Percentiles rank a stretch among this genome's conserved stretches.
These are phyloP conservation scores for Corchorus capsularis DNA, from an alignment of 345 rosid genomes.

Conservation along the genomic window DNA sequence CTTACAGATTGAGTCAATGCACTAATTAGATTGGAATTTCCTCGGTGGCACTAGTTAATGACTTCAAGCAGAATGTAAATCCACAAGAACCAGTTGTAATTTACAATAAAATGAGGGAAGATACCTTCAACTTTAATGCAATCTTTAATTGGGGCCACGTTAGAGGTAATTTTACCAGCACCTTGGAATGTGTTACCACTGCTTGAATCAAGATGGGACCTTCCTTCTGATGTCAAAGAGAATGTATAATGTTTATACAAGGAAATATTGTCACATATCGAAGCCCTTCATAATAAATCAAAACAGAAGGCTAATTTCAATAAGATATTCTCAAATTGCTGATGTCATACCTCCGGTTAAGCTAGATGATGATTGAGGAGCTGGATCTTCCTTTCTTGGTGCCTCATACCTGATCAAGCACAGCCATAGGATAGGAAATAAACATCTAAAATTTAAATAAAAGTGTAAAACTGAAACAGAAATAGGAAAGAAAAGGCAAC, in stretches of 20 bases:
- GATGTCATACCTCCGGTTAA: constrained; percentile 46
- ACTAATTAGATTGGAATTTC: background rate
- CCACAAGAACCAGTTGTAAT: background rate
- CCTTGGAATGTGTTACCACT: constrained; percentile 29
- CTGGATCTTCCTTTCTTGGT: constrained; percentile 48
- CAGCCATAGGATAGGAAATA: constrained; percentile 20
- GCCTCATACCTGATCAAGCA: constrained; percentile 53
- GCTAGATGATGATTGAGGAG: constrained; percentile 46
- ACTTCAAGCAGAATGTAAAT: background rate
- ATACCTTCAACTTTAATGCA: constrained; percentile 72
- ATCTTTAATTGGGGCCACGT: constrained; percentile 51
- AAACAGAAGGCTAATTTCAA: constrained; percentile 6
- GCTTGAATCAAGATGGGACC: constrained; percentile 37
- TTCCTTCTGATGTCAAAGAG: constrained; percentile 27
- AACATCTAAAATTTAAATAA: constrained; percentile 5
- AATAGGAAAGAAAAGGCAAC: background rate
- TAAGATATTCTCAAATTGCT: constrained; percentile 17
- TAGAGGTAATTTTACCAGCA: constrained; percentile 53
- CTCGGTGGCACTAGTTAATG: background rate
- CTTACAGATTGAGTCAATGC: background rate
- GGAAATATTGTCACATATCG: constrained; percentile 2
- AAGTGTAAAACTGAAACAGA: background rate
- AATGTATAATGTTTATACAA: constrained; percentile 12
- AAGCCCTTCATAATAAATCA: constrained; percentile 4
- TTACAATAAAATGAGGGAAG: constrained; percentile 23